Evolutionary conservation across 1,284 basidiomycete genomes (phyloP).

Genomic region (Exobasidium rhododendri): DNA sequence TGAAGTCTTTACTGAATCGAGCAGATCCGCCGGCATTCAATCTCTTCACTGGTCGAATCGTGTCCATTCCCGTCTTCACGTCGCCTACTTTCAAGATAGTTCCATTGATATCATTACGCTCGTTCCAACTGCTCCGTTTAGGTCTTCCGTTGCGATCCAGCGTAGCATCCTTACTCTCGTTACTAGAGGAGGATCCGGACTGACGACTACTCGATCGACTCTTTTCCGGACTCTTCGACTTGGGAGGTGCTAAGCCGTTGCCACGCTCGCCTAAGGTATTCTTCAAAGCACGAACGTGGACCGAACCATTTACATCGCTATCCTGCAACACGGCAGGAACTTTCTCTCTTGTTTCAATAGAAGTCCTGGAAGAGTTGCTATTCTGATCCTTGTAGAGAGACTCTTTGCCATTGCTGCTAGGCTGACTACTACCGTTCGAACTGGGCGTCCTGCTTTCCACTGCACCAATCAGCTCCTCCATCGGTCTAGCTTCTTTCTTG

Average conservation of each 20-base stretch:
- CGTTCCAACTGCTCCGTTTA: conserved; percentile 55
- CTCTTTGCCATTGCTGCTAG: background rate
- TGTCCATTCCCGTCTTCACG: conserved; percentile 65
- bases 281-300: conserved; percentile 36
- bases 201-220: background rate
- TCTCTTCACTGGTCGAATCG: conserved; percentile 86
- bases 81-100: conserved; percentile 76
- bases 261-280: conserved; percentile 22
- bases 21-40: conserved; percentile 75
- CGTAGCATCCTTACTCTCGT: conserved; percentile 7
- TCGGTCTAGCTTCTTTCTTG: conserved; percentile 31
- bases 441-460: conserved; percentile 24
- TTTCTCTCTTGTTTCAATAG: background rate
- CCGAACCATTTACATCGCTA: conserved; percentile 20
- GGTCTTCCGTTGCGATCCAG: conserved; percentile 9
- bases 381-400: background rate
- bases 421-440: background rate
- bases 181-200: background rate
- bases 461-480: conserved; percentile 33
- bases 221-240: background rate
- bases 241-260: conserved; percentile 1
- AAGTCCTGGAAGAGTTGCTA: background rate
- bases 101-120: conserved; percentile 67
- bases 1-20: conserved; percentile 73
- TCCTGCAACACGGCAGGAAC: background rate